Evolutionary conservation across 768 basidiomycete species (phyloP).

Genomic region (Kwoniella dendrophila): DNA sequence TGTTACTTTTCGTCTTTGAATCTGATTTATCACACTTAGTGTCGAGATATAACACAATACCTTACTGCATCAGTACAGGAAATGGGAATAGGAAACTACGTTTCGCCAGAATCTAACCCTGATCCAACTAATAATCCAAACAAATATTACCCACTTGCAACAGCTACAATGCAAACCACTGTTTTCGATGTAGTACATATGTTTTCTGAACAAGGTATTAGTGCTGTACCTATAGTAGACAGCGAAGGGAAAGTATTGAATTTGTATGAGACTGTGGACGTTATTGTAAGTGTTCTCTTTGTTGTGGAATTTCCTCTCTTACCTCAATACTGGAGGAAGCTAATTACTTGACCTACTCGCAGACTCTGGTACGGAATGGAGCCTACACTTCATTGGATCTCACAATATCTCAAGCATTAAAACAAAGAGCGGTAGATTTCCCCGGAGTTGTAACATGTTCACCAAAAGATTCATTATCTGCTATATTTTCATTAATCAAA

Average conservation of each 20-base stretch:
- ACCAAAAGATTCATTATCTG: conserved; percentile 85
- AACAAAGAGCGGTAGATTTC: conserved; percentile 90
- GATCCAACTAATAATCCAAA: conserved; percentile 53
- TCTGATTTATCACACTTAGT: conserved; percentile 60
- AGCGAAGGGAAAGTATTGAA: conserved; percentile 86
- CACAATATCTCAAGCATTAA: conserved; percentile 87
- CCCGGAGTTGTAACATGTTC: conserved; percentile 96
- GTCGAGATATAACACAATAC: conserved; percentile 64
- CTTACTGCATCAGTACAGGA: conserved; percentile 44
- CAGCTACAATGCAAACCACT: conserved; percentile 83
- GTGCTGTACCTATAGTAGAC: conserved; percentile 94
- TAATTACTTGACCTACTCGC: conserved; percentile 5
- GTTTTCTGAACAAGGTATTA: conserved; percentile 93
- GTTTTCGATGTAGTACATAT: conserved; percentile 99
- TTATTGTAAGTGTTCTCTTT: conserved; percentile 69
- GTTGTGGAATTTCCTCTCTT: neutral
- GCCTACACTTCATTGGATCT: conserved; percentile 95
- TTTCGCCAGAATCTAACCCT: conserved; percentile 58
- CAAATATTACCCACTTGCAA: conserved; percentile 86
- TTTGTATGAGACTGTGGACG: conserved; percentile 97
- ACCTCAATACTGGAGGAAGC: neutral
- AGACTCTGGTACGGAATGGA: conserved; percentile 93
- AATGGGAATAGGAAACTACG: conserved; percentile 92
- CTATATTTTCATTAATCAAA: conserved; percentile 85
- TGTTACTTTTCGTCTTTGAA: neutral